These are phyloP conservation scores for Fusarium staphyleae DNA, from an alignment of 2,329 filamentous ascomycete species.

Conservation along the genomic window DNA sequence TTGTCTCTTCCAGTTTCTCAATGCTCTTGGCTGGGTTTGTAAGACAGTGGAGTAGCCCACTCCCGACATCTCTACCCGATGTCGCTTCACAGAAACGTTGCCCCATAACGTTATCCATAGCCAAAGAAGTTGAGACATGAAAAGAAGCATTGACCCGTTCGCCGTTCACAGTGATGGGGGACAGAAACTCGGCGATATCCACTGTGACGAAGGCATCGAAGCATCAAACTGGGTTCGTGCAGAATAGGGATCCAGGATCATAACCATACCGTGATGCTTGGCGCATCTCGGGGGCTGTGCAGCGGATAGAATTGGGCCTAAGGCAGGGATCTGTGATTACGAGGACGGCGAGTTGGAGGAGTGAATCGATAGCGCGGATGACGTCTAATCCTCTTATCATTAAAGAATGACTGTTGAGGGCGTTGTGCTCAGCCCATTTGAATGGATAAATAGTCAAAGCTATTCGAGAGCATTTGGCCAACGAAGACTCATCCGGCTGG, in stretches of 20 bases:
- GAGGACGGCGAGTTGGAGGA: constrained; percentile 28
- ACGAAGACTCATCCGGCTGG: neutral
- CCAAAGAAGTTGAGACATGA: constrained; percentile 21
- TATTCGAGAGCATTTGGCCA: neutral
- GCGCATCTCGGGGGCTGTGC: constrained; percentile 42
- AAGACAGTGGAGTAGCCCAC: constrained; percentile 35
- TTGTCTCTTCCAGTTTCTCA: constrained; percentile 28
- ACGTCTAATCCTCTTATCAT: constrained; percentile 19
- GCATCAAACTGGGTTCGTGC: constrained; percentile 37
- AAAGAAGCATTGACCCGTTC: constrained; percentile 12
- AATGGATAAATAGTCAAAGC: neutral
- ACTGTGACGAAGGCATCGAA: constrained; percentile 36
- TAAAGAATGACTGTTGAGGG: neutral
- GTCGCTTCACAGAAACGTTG: constrained; percentile 18
- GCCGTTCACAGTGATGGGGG: constrained; percentile 21
- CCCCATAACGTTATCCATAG: constrained; percentile 19
- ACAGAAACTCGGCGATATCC: constrained; percentile 25
- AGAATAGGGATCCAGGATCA: constrained; percentile 33
- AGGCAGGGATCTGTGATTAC: constrained; percentile 34
- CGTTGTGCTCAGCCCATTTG: too few species aligned
- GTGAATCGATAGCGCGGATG: constrained; percentile 24
- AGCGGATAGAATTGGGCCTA: constrained; percentile 35
- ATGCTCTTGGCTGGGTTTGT: constrained; percentile 23
- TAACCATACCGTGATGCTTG: constrained; percentile 36
- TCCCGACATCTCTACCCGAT: constrained; percentile 17